phyloP scores from a whole-genome alignment of 2,329 filamentous ascomycete genomes.

The Cadophora malorum region DNA sequence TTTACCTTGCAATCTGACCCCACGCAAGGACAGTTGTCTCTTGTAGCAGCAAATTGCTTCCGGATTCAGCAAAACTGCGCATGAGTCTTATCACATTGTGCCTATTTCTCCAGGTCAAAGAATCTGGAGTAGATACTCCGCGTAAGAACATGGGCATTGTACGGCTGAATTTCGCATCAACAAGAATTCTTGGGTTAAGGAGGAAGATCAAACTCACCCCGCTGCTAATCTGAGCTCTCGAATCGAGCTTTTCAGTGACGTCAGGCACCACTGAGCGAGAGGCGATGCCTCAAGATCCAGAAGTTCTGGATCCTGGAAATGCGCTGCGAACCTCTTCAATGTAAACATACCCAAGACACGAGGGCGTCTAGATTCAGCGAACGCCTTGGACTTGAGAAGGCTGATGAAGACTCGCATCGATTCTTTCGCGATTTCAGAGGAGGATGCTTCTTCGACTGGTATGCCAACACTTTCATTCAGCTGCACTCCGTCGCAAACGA shows the following conservation, averaged over 20 bases:
- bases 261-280: slow-evolving; percentile 81
- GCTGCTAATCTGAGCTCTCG: slow-evolving; percentile 86
- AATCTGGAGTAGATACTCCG: slow-evolving; percentile 48
- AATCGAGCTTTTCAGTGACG: slow-evolving; percentile 81
- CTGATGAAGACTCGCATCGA: slow-evolving; percentile 54
- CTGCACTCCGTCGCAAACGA: slow-evolving; percentile 40
- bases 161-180: slow-evolving; percentile 52
- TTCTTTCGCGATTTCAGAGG: slow-evolving; percentile 44
- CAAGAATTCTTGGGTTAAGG: neutral
- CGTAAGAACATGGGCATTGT: slow-evolving; percentile 71
- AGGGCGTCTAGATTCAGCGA: slow-evolving; percentile 62
- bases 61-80: slow-evolving; percentile 73
- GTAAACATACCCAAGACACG: slow-evolving; percentile 75
- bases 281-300: slow-evolving; percentile 71
- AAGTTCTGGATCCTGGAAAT: slow-evolving; percentile 64
- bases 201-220: slow-evolving; percentile 54
- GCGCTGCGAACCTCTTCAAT: slow-evolving; percentile 71
- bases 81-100: slow-evolving; percentile 74
- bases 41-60: slow-evolving; percentile 68
- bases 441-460: slow-evolving; percentile 26
- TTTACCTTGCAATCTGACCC: slow-evolving; percentile 78
- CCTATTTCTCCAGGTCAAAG: slow-evolving; percentile 61
- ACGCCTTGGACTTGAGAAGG: slow-evolving; percentile 51
- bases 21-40: slow-evolving; percentile 88
- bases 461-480: slow-evolving; percentile 28